phyloP scores from a whole-genome alignment of 1,139 yeast species.

The Hyphopichia khmerensis region DNA sequence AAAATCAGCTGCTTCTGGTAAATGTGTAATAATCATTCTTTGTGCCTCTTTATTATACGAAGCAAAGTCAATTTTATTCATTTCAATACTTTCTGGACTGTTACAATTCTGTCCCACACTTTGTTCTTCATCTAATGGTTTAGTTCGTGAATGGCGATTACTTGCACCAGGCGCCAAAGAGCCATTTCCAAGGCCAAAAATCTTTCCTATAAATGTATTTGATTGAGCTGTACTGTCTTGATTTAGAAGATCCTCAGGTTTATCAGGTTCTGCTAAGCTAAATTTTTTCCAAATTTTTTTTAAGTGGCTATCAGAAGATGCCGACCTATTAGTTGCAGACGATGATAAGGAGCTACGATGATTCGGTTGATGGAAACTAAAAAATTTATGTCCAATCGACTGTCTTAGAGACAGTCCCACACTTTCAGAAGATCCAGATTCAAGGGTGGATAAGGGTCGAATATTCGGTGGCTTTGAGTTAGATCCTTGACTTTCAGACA shows the following conservation, averaged over 20 bases:
- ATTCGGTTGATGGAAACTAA: neutral
- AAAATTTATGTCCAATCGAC: neutral
- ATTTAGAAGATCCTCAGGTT: neutral
- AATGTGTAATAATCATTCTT: constrained; percentile 36
- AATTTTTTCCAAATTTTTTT: neutral
- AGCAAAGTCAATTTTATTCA: constrained; percentile 33
- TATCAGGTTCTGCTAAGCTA: neutral
- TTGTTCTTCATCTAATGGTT: constrained; percentile 16
- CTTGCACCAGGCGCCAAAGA: neutral
- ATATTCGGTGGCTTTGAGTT: neutral
- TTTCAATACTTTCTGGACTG: constrained; percentile 26
- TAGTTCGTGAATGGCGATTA: neutral
- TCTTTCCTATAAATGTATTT: neutral
- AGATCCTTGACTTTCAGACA: neutral
- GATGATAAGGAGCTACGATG: too few relatives aligned
- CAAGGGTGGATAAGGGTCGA: neutral
- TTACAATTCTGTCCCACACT: constrained; percentile 18
- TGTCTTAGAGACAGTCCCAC: neutral
- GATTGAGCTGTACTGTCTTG: neutral
- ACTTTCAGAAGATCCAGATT: neutral
- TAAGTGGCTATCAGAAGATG: neutral
- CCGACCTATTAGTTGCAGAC: neutral
- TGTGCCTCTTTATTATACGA: constrained; percentile 41
- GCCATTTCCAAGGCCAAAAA: neutral
- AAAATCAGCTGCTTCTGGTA: constrained; percentile 20